These are phyloP conservation scores for Cocos nucifera DNA, from an alignment of 176 grass and related monocot species.

Conservation along the genomic window DNA sequence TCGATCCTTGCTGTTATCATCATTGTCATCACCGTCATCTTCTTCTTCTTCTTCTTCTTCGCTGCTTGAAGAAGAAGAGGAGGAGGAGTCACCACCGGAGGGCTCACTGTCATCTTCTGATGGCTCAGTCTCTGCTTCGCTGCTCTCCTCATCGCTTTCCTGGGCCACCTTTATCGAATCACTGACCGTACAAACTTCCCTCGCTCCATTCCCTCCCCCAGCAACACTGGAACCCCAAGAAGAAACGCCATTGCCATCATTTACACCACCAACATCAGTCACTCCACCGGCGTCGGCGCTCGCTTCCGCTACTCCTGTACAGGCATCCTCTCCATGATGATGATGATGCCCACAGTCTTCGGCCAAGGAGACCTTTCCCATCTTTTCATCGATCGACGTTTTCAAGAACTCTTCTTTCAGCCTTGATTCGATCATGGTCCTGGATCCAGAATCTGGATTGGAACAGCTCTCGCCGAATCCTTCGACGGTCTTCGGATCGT, in stretches of 20 bases:
- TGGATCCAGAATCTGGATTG: not conserved
- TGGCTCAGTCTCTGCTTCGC: conserved; percentile 31
- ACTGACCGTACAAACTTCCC: not conserved
- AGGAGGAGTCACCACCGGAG: conserved; percentile 12
- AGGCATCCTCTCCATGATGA: not conserved
- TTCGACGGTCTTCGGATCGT: not conserved
- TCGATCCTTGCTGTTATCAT: conserved; percentile 10
- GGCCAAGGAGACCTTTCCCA: conserved; percentile 20
- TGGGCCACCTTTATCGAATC: not conserved
- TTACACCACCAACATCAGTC: conserved; percentile 13
- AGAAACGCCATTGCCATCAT: not conserved
- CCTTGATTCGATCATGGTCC: conserved; percentile 1
- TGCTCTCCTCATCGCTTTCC: conserved; percentile 18
- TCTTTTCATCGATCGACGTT: conserved; percentile 24
- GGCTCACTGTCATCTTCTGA: conserved; percentile 21
- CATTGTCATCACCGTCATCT: conserved; percentile 11
- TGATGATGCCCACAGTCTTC: not conserved
- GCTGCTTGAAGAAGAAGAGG: conserved; percentile 14
- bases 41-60: conserved; percentile 3
- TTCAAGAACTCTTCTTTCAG: conserved; percentile 9
- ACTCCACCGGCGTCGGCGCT: not conserved
- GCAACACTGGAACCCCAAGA: not conserved
- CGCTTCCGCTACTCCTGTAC: not conserved
- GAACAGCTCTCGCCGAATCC: too few relatives aligned
- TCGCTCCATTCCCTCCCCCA: conserved; percentile 4